Conservation (phyloP, 441 rosid species). For the Arabidopsis lyrata region DNA sequence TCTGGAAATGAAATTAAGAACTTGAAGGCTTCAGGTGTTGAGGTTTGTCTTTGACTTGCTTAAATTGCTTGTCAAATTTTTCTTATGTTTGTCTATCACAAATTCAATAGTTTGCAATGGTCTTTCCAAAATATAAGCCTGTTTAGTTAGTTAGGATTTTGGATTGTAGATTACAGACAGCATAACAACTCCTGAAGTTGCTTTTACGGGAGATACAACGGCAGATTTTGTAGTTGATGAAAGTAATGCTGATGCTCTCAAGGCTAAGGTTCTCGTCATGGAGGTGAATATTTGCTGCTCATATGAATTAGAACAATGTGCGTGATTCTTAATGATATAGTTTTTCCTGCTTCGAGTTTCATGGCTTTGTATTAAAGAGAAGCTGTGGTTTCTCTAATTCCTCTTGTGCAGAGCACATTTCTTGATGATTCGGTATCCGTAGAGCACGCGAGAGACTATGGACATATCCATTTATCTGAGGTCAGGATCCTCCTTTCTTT, state of each 20-base stretch:
- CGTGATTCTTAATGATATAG: background rate
- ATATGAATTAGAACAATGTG: constrained; percentile 18
- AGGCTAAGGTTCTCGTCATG: constrained; percentile 81
- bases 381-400: constrained; percentile 10
- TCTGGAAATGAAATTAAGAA: constrained; percentile 72
- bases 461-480: constrained; percentile 89
- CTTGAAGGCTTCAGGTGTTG: constrained; percentile 79
- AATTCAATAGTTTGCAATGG: constrained; percentile 5
- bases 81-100: background rate
- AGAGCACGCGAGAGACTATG: constrained; percentile 92
- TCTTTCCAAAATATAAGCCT: constrained; percentile 7
- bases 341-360: constrained; percentile 12
- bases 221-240: constrained; percentile 77
- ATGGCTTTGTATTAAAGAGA: constrained; percentile 27
- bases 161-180: constrained; percentile 76
- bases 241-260: constrained; percentile 72
- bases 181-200: constrained; percentile 72
- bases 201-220: constrained; percentile 93
- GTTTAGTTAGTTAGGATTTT: constrained; percentile 26
- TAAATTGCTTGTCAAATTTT: background rate
- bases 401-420: constrained; percentile 75
- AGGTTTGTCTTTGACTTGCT: constrained; percentile 59
- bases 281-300: constrained; percentile 60
- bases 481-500: constrained; percentile 44
- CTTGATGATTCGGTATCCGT: constrained; percentile 66